phyloP scores from a whole-genome alignment of 257 asterid genomes.

The Mitragyna speciosa region DNA sequence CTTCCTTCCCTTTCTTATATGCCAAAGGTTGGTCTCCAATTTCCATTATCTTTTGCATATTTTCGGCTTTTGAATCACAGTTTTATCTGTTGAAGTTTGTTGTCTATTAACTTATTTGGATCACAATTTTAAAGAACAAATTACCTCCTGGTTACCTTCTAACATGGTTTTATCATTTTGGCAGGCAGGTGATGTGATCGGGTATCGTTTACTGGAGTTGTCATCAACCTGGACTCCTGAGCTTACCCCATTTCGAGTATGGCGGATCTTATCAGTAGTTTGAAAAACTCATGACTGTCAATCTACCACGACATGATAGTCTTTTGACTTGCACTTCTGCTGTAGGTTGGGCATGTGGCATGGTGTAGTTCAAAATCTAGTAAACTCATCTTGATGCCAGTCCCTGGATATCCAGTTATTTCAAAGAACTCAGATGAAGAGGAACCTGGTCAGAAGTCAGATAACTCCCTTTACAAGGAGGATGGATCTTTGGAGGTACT shows the following conservation, averaged over 20 bases:
- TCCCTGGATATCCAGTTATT: constrained; percentile 60
- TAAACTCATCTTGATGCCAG: constrained; percentile 50
- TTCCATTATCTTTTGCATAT: constrained; percentile 7
- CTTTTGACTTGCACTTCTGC: constrained; percentile 22
- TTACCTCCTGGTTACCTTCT: neutral
- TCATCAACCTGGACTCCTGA: constrained; percentile 97
- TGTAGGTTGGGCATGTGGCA: constrained; percentile 77
- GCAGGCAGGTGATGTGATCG: constrained; percentile 89
- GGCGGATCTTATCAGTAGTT: constrained; percentile 13
- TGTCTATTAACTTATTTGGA: constrained; percentile 1
- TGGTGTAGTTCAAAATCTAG: constrained; percentile 46
- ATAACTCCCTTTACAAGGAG: constrained; percentile 56
- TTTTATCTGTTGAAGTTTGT: neutral
- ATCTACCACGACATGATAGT: neutral
- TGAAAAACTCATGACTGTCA: constrained; percentile 5
- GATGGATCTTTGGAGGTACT: constrained; percentile 91
- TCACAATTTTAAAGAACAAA: neutral
- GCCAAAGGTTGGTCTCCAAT: constrained; percentile 59
- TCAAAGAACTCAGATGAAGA: constrained; percentile 41
- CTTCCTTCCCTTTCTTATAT: constrained; percentile 63
- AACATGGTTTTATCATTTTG: constrained; percentile 2
- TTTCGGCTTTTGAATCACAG: neutral
- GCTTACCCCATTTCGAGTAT: constrained; percentile 73
- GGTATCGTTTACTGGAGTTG: constrained; percentile 72
- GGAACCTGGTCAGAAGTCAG: constrained; percentile 43